Evolutionary conservation across 768 basidiomycete genomes (phyloP).

Genomic region (Mycena vulgaris): DNA sequence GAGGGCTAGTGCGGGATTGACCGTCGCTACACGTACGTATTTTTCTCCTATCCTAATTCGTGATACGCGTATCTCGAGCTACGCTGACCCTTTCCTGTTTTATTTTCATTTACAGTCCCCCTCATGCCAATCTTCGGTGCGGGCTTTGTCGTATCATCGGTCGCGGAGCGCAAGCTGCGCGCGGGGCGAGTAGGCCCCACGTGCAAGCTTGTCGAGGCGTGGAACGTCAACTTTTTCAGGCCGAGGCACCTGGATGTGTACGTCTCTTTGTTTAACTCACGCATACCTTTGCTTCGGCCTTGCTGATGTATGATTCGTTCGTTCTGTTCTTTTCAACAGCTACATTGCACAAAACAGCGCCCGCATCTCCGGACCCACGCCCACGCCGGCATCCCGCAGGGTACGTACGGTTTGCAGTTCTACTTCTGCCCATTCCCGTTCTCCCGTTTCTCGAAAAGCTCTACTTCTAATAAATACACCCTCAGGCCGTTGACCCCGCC

Average conservation of each 20-base stretch:
- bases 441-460: conserved; percentile 2
- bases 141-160: conserved; percentile 30
- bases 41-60: not conserved
- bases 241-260: conserved; percentile 33
- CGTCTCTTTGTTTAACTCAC: conserved; percentile 19
- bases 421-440: conserved; percentile 2
- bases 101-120: conserved; percentile 23
- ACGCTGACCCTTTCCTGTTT: no score
- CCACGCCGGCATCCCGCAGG: conserved; percentile 26
- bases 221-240: conserved; percentile 36
- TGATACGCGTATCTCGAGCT: not conserved
- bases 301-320: conserved; percentile 10
- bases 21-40: conserved; percentile 32
- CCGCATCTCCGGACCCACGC: conserved; percentile 32
- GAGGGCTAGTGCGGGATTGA: conserved; percentile 33
- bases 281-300: conserved; percentile 9
- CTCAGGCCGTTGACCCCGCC: conserved; percentile 27
- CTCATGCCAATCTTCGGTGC: conserved; percentile 37
- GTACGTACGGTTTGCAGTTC: conserved; percentile 10
- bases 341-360: conserved; percentile 28
- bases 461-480: conserved; percentile 16
- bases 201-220: conserved; percentile 36
- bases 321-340: conserved; percentile 10
- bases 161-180: conserved; percentile 37
- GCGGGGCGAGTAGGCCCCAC: conserved; percentile 34